phyloP scores from a whole-genome alignment of 2,329 filamentous ascomycete species.

The Venturia effusa region DNA sequence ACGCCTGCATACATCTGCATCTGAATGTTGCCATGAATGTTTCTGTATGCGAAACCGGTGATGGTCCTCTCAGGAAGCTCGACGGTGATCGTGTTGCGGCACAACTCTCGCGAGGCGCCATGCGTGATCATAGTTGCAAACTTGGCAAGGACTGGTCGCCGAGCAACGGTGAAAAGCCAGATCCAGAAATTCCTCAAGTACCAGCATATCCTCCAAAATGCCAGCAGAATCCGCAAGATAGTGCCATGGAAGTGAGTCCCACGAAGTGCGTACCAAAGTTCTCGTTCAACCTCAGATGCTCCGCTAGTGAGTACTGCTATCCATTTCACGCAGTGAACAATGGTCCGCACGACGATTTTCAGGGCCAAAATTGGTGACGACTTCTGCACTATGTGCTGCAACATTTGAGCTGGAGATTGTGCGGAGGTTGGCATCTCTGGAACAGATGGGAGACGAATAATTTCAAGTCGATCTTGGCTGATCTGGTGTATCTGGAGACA shows the following conservation, averaged over 20 bases:
- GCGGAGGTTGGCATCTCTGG: background rate
- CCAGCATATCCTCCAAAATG: constrained; percentile 4
- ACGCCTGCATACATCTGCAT: background rate
- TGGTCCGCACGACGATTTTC: background rate
- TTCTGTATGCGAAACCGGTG: background rate
- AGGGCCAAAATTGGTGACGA: background rate
- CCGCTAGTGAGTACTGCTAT: background rate
- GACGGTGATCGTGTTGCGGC: background rate
- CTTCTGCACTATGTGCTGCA: background rate
- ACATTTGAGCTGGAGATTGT: background rate
- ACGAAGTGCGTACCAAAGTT: background rate
- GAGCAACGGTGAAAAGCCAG: background rate
- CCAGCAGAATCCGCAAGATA: background rate
- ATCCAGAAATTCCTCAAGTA: constrained; percentile 1
- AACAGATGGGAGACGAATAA: background rate
- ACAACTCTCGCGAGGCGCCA: background rate
- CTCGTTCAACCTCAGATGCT: constrained; percentile 4
- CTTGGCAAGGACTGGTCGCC: background rate
- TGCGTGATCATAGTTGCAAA: background rate
- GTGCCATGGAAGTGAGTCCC: background rate
- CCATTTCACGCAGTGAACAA: background rate
- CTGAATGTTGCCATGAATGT: background rate
- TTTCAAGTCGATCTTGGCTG: background rate
- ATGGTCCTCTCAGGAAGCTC: background rate
- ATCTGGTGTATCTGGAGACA: constrained; percentile 1